Base-by-base conservation (phyloP, 352 stramenopile genomes). In the Globisporangium splendens region DNA sequence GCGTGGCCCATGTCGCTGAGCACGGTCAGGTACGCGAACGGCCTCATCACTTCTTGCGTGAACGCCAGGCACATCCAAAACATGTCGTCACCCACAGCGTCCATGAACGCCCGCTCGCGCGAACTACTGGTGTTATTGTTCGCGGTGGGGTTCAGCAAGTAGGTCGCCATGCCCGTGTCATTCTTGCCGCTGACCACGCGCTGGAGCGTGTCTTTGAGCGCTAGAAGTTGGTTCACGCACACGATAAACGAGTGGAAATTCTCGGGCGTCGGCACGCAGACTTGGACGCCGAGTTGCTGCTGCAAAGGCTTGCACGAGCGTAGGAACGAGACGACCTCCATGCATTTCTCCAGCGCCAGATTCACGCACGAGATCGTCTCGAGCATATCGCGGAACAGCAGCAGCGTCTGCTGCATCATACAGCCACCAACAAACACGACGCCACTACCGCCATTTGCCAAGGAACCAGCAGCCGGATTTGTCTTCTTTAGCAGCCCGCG, bases 381-480 rank as follows among this genome's bases (percentile, higher is more conserved):
- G n/a, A 71, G 43, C 46, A 38, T 56, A 41, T 65, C 61, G 12
- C 43, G 61, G 22, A 71, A 55, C 20, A 71, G 41, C 31, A 68
- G 51, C 39, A 71, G 47, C 46, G 61, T 62, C 21, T 68, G 65
- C 24, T 80, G 69, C 54, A 74, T 68, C 57, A 80, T 66, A 21
- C 72, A 80, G 3, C 66, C 59, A 21, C 57, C 52, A 0, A 63
- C 42, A 20, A 73, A 56, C 24, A 24, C 51, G 5, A 44, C 39
- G 17, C 17, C 22, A 62, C 28, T 35, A 8, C 28, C 28, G 7
- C 57, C 41, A 41, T 39, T 17, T 20, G 13, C 24, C 8, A 43
- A 33, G 18, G 1, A 15, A 22, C 12, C 24, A 18, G 20, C 11
- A 18, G 15, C 28, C 13, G 12, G 28, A 8, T 6, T 35, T 35